A percentile compares a stretch with the other conserved stretches of the same genome.
Evolutionary conservation across 2,329 filamentous ascomycete genomes (phyloP).

Genomic region (Pseudogymnoascus sp.): DNA sequence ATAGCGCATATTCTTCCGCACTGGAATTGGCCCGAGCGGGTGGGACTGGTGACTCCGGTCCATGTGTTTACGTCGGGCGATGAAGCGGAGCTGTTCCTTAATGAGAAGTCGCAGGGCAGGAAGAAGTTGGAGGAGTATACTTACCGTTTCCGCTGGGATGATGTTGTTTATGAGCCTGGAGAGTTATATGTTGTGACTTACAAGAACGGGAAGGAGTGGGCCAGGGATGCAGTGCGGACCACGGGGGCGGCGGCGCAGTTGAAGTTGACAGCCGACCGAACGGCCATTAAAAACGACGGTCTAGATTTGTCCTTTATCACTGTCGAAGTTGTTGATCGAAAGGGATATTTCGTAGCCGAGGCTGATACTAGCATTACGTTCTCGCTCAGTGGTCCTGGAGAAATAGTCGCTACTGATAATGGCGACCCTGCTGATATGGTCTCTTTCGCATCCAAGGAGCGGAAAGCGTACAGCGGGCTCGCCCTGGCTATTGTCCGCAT

Average conservation of each 20-base stretch:
- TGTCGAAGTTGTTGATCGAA: constrained; percentile 36
- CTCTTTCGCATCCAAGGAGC: constrained; percentile 32
- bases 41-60: constrained; percentile 41
- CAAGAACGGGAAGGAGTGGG: constrained; percentile 32
- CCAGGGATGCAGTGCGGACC: constrained; percentile 33
- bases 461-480: constrained; percentile 35
- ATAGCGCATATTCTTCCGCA: constrained; percentile 47
- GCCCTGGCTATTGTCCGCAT: constrained; percentile 34
- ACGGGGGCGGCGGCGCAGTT: constrained; percentile 33
- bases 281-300: constrained; percentile 33
- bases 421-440: constrained; percentile 39
- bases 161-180: constrained; percentile 40
- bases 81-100: constrained; percentile 47
- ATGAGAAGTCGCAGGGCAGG: constrained; percentile 38
- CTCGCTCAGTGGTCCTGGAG: constrained; percentile 33
- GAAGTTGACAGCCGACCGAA: constrained; percentile 34
- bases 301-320: constrained; percentile 39
- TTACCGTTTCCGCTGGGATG: constrained; percentile 47
- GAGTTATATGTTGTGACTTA: constrained; percentile 34
- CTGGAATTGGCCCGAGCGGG: constrained; percentile 46
- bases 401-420: constrained; percentile 44
- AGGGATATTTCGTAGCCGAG: constrained; percentile 35
- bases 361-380: constrained; percentile 38
- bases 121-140: constrained; percentile 27
- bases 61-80: constrained; percentile 45